These are phyloP conservation scores for Amyloporia xantha DNA, from an alignment of 768 basidiomycete genomes.

Conservation along the genomic window DNA sequence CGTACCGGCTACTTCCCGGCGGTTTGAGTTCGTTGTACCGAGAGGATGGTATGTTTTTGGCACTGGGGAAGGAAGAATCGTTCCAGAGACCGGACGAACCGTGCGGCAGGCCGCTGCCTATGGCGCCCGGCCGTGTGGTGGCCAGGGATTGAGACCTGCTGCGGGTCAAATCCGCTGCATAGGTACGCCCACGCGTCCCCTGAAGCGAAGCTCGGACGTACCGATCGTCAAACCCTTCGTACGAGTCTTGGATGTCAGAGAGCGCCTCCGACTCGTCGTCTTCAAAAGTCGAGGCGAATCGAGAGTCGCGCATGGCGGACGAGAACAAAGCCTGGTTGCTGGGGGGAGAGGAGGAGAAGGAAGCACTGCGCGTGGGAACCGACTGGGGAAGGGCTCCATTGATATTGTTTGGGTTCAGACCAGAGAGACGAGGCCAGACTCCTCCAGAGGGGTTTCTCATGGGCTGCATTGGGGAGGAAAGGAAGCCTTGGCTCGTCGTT, in stretches of 20 bases:
- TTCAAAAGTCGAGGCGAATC: slow-evolving; percentile 74
- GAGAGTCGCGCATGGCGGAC: slow-evolving; percentile 57
- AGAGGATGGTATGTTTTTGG: slow-evolving; percentile 46
- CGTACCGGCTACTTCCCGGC: slow-evolving; percentile 57
- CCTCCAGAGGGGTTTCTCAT: slow-evolving; percentile 43
- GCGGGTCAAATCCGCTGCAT: slow-evolving; percentile 56
- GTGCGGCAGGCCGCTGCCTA: slow-evolving; percentile 41
- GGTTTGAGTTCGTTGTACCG: slow-evolving; percentile 61
- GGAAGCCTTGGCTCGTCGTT: slow-evolving; percentile 37
- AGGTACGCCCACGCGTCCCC: slow-evolving; percentile 47
- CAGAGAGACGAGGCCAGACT: slow-evolving; percentile 31
- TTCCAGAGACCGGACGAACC: slow-evolving; percentile 40
- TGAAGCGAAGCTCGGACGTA: slow-evolving; percentile 39
- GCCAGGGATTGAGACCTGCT: slow-evolving; percentile 77
- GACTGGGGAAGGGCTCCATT: slow-evolving; percentile 37
- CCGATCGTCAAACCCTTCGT: slow-evolving; percentile 41
- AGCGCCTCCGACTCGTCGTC: slow-evolving; percentile 69
- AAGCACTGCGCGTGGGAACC: slow-evolving; percentile 60
- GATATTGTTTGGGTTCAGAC: slow-evolving; percentile 37
- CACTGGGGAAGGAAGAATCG: slow-evolving; percentile 46
- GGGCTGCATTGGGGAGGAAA: slow-evolving; percentile 46
- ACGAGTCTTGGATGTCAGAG: slow-evolving; percentile 41
- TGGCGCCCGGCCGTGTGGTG: slow-evolving; percentile 45
- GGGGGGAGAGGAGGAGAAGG: slow-evolving; percentile 46
- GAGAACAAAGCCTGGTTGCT: slow-evolving; percentile 47